Conservation (phyloP, 805 yeast species). For the Yamadazyma sp. region DNA sequence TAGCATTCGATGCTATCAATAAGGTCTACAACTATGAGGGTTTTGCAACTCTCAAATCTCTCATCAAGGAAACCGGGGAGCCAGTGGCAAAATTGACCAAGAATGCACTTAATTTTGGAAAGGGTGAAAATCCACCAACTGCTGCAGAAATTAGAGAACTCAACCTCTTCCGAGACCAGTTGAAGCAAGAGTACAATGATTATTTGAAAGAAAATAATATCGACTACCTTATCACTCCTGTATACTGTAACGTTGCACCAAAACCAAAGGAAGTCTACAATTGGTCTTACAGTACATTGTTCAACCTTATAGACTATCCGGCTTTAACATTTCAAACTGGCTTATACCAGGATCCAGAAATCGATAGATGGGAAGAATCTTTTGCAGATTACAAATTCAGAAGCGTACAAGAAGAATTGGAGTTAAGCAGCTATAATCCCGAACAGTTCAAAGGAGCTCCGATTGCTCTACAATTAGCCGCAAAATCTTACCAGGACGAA, state of each 20-base stretch:
- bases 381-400: conserved; percentile 32
- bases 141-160: conserved; percentile 54
- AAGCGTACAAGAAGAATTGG: conserved; percentile 48
- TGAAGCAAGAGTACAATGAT: conserved; percentile 57
- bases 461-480: conserved; percentile 51
- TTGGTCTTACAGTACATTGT: conserved; percentile 79
- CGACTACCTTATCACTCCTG: conserved; percentile 68
- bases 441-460: conserved; percentile 53
- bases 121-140: conserved; percentile 48
- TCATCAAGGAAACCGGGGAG: conserved; percentile 63
- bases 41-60: conserved; percentile 50
- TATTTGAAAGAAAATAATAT: conserved; percentile 53
- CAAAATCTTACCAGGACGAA: conserved; percentile 56
- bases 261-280: conserved; percentile 59
- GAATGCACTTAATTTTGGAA: conserved; percentile 58
- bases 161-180: conserved; percentile 53
- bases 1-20: conserved; percentile 58
- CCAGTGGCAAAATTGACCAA: conserved; percentile 63
- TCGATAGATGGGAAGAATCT: conserved; percentile 48
- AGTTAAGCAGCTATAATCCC: conserved; percentile 47
- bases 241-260: conserved; percentile 69
- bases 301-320: conserved; percentile 72
- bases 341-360: conserved; percentile 51
- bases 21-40: conserved; percentile 69
- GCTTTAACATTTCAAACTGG: conserved; percentile 65